Evolutionary conservation across 2,329 filamentous ascomycete genomes (phyloP).

Genomic region (Aspergillus neoniger): DNA sequence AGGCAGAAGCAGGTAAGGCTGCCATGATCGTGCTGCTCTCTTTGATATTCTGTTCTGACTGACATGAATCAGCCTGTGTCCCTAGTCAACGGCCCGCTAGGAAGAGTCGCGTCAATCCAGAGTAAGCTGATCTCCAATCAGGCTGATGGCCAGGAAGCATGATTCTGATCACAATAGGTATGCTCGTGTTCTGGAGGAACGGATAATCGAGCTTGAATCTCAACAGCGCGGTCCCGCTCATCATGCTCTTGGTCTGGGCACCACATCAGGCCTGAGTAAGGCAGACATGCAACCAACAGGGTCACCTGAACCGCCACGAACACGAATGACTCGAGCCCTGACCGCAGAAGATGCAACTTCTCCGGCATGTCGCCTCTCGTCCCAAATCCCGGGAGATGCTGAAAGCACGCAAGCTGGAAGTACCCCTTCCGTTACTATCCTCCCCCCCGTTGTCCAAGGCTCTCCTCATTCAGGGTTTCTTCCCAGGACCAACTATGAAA

Average conservation of each 20-base stretch:
- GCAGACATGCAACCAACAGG: neutral
- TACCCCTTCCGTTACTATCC: neutral
- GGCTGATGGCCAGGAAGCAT: neutral
- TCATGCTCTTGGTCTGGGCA: neutral
- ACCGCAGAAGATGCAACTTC: neutral
- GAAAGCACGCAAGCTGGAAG: neutral
- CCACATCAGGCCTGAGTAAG: neutral
- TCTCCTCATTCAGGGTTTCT: neutral
- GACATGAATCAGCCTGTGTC: neutral
- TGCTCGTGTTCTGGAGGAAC: constrained; percentile 5
- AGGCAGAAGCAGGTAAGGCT: neutral
- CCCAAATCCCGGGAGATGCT: neutral
- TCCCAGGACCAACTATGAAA: neutral
- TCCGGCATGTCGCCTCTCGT: neutral
- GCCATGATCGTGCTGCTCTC: neutral
- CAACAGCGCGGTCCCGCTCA: neutral
- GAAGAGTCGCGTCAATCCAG: neutral
- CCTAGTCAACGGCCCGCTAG: neutral
- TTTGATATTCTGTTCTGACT: neutral
- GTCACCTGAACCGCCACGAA: neutral
- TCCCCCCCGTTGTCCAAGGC: neutral
- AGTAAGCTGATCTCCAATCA: neutral
- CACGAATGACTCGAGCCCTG: neutral
- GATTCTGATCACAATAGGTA: neutral
- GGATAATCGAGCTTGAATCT: constrained; percentile 3